These are phyloP conservation scores for Podospora pseudopauciseta DNA, from an alignment of 495 filamentous ascomycete genomes.

Conservation along the genomic window DNA sequence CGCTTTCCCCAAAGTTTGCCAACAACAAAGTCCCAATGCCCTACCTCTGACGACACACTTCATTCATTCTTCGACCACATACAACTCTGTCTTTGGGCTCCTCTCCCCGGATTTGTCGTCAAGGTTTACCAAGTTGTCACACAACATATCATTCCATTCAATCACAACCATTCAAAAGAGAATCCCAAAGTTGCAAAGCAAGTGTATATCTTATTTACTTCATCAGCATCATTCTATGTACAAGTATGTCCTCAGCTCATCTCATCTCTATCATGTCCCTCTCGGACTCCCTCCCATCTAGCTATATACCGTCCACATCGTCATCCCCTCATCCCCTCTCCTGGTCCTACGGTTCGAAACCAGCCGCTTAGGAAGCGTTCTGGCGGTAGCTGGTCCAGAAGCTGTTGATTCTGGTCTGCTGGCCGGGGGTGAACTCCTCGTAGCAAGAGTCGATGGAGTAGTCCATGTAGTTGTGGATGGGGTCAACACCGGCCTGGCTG, in stretches of 20 bases:
- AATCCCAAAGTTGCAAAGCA: not conserved
- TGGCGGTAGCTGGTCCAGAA: slow-evolving; percentile 44
- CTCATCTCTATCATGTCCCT: slow-evolving; percentile 1
- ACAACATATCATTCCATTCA: no score
- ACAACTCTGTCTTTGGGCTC: no score
- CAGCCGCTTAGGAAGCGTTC: not conserved
- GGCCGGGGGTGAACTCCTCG: slow-evolving; percentile 45
- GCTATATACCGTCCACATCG: not conserved
- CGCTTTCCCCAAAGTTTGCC: no score
- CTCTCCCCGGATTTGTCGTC: no score
- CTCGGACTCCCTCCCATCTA: not conserved
- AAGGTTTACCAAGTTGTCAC: no score
- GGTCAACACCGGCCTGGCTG: slow-evolving; percentile 44
- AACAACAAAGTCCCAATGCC: no score
- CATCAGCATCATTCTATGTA: slow-evolving; percentile 2
- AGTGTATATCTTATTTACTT: not conserved
- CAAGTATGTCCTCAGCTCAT: not conserved
- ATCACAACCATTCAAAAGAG: no score
- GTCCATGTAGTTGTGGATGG: slow-evolving; percentile 66
- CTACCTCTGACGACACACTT: no score
- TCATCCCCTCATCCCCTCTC: not conserved
- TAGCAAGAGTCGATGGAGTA: slow-evolving; percentile 55
- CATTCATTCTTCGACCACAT: no score
- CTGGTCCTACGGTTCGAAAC: not conserved
- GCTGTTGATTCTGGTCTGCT: slow-evolving; percentile 43